Base-by-base conservation (phyloP, 2,329 filamentous ascomycete species). In the Aureobasidium sp. region DNA sequence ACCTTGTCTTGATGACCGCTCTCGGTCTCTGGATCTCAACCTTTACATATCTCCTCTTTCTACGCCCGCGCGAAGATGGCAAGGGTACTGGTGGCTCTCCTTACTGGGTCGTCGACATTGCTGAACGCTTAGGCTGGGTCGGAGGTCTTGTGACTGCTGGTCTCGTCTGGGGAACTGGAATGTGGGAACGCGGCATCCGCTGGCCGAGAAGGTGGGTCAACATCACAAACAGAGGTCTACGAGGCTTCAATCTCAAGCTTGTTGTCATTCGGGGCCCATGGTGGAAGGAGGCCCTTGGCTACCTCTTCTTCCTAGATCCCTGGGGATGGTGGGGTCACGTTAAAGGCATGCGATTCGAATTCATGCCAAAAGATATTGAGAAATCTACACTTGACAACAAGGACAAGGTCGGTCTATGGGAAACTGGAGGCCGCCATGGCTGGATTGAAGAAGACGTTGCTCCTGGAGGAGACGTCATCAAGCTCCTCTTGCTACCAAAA, bases 61-160 rank as follows among this genome's bases (percentile, higher is more conserved):
- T 97, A 67, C 89, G 91, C n/a, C 92, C 92, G n/a, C 86, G 93
- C 67, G 93, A 97, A 75, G 93, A 97, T 79, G 93, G 93, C 67
- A 86, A 84, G 67, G 93, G 93, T 41, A 86, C 96, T 6, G 94
- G 94, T 58, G 93, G 94, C 36, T 93, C 88, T 15, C 91, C 96
- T 59, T 99, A 99, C 80, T 97, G 93, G 93, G 87, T 95, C 32
- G 84, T 97, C 3, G 93, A 97, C 70, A 90, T 89, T 72, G 84
- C 84, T 8, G 90, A 97, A 77, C 95, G 94, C 74, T 85, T 99
- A 59, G 93, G 90, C 70, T 88, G 97, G 71, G 89, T 96, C 76
- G 91, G 91, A 27, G 94, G 94, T 51, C 83, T 96, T 63, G 87
- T 97, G 64, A 97, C 92, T 0, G 88, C 85, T 39, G 82, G 91